Evolutionary conservation across 352 stramenopile genomes (phyloP).

Genomic region (Phytophthora cajani): DNA sequence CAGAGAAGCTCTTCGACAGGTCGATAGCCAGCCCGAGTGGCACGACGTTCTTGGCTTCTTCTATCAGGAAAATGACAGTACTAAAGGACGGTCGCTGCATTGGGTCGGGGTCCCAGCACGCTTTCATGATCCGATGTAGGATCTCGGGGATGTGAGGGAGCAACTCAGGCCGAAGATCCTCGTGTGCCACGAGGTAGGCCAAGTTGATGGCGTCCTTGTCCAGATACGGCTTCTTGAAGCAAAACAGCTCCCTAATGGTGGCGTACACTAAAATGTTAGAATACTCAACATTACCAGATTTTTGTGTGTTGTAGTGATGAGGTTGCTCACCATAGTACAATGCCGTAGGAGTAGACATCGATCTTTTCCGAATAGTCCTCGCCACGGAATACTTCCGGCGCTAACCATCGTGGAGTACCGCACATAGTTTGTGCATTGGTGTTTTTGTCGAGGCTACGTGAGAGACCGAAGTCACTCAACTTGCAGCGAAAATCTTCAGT

Average conservation of each 20-base stretch:
- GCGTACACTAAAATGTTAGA: not conserved
- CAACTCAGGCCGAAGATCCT: slow-evolving; percentile 71
- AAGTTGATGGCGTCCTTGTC: slow-evolving; percentile 83
- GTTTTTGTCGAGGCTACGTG: slow-evolving; percentile 69
- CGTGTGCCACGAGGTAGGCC: slow-evolving; percentile 78
- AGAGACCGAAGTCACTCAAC: slow-evolving; percentile 80
- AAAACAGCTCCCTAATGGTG: slow-evolving; percentile 71
- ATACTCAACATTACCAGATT: not conserved
- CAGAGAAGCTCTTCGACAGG: slow-evolving; percentile 53
- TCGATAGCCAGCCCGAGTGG: slow-evolving; percentile 64
- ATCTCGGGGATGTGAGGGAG: slow-evolving; percentile 72
- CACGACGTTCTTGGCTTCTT: slow-evolving; percentile 66
- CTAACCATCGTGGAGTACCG: slow-evolving; percentile 78
- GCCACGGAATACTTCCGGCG: slow-evolving; percentile 83
- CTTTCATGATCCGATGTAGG: slow-evolving; percentile 70
- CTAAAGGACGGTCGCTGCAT: slow-evolving; percentile 64
- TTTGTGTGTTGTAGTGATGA: not conserved
- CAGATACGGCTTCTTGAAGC: slow-evolving; percentile 85
- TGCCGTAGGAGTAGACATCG: slow-evolving; percentile 84
- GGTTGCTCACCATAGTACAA: slow-evolving; percentile 73
- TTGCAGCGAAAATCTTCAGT: slow-evolving; percentile 78
- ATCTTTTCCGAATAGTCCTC: slow-evolving; percentile 89
- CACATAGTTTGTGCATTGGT: slow-evolving; percentile 79
- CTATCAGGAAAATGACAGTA: slow-evolving; percentile 62
- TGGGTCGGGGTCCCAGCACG: slow-evolving; percentile 69